Conservation (phyloP, 2,329 filamentous ascomycete genomes). For the Fusarium sp. region DNA sequence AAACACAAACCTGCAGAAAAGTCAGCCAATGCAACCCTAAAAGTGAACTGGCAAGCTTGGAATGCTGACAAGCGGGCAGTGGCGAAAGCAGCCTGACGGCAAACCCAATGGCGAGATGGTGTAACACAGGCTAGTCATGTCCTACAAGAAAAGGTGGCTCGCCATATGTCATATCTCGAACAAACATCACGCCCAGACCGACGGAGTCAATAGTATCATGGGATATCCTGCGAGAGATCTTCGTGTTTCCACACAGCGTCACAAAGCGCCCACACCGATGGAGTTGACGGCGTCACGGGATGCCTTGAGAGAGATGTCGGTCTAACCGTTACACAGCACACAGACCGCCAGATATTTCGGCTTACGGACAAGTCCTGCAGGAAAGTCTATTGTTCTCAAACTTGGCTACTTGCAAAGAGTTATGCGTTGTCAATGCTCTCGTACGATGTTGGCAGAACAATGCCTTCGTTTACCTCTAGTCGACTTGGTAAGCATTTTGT, state of each 20-base stretch:
- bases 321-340: no score
- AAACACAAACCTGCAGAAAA: background rate
- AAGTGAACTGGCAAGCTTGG: no score
- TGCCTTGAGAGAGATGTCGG: background rate
- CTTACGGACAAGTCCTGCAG: background rate
- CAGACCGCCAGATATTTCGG: fast-evolving
- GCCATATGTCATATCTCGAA: background rate
- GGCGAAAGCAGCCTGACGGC: background rate
- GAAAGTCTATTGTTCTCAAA: background rate
- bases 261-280: background rate
- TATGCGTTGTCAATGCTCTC: background rate
- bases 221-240: background rate
- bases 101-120: no score
- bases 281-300: no score
- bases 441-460: background rate
- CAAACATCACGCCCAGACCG: background rate
- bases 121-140: background rate
- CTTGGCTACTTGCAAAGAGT: background rate
- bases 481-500: background rate
- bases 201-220: background rate
- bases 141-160: fast-evolving
- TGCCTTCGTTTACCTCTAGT: background rate
- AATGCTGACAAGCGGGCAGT: no score
- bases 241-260: background rate
- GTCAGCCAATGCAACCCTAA: background rate